phyloP scores from a whole-genome alignment of 345 rosid genomes.

The Syzygium aromaticum region DNA sequence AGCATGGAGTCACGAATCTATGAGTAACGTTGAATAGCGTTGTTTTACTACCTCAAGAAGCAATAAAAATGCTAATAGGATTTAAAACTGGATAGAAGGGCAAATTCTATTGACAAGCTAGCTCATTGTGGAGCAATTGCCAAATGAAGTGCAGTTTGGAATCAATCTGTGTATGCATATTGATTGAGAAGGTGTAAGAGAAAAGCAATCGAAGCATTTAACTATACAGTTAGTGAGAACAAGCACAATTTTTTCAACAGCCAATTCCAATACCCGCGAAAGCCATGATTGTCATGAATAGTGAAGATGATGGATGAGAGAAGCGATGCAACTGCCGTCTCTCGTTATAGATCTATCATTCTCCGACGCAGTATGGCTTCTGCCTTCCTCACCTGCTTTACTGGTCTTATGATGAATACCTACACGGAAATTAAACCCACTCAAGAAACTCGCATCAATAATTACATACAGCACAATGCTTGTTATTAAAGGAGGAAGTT shows the following conservation, averaged over 20 bases:
- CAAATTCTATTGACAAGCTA: neutral
- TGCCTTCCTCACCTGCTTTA: constrained; percentile 84
- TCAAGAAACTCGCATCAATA: neutral
- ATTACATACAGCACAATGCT: neutral
- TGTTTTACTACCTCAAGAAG: neutral
- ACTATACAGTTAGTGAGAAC: neutral
- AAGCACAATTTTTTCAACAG: neutral
- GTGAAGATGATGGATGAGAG: neutral
- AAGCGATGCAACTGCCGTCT: neutral
- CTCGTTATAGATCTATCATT: constrained; percentile 42
- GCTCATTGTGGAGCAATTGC: neutral
- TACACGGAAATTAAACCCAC: constrained; percentile 2
- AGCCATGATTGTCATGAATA: neutral
- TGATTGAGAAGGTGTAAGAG: neutral
- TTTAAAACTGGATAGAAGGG: neutral
- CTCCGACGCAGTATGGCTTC: constrained; percentile 90
- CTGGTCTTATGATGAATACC: constrained; percentile 82
- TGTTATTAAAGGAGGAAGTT: neutral
- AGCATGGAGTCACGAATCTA: neutral
- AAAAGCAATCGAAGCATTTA: neutral
- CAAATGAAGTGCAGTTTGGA: neutral
- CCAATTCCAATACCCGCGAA: neutral
- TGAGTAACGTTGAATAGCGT: neutral
- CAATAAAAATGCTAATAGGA: neutral
- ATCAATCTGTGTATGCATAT: neutral